Evolutionary conservation across 495 filamentous ascomycete genomes (phyloP), one percentile per base, ranked within the genome.

Genomic region (Aspergillus cristatus): DNA sequence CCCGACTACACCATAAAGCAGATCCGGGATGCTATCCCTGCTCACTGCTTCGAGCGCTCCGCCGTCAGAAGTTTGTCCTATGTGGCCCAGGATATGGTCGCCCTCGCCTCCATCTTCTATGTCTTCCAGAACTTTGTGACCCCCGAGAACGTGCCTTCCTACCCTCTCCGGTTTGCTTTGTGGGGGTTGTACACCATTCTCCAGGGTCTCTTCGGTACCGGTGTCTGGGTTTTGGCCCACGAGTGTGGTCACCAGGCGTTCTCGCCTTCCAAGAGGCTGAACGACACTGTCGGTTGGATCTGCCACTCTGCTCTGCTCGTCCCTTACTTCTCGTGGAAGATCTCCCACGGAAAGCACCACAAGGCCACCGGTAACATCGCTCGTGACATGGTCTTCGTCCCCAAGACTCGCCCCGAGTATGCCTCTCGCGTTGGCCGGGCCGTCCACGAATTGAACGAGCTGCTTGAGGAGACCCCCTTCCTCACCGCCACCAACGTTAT

Each of bases 331-430:
- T 86, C 83, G 46, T 94, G 86, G 86, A 87, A 90, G 68, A 82
- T 91, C 62, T 86, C 83, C 43, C 86, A 94, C 67, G 79, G 83
- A 59, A 87, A 89, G 75, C 86, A 94, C 69, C 86, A 94, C 75
- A 89, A 96, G 72, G 86, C 87, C 34, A 98, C 91, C 28, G 91
- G 88, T 43, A 75, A 98, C 73, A 70, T 98, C 50, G 86, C 90
- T 58, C 84, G 88, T 48, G 91, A 98, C 64, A 96, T 96, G 87
- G 91, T 96, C 41, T 95, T 95, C 66, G 71, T 94, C 2, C 91
- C 91, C 25, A 85, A 82, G 68, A 87, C 84, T 40, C 77, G 87
- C 25, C 74, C 86, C 34, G 58, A 80, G 56, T 84, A 81, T 48
- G 84, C 84, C 22, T 74, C 69, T 34, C 77, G 78, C 31, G 45